Evolutionary conservation across 345 rosid genomes (phyloP).

Genomic region (Gossypium mustelinum): DNA sequence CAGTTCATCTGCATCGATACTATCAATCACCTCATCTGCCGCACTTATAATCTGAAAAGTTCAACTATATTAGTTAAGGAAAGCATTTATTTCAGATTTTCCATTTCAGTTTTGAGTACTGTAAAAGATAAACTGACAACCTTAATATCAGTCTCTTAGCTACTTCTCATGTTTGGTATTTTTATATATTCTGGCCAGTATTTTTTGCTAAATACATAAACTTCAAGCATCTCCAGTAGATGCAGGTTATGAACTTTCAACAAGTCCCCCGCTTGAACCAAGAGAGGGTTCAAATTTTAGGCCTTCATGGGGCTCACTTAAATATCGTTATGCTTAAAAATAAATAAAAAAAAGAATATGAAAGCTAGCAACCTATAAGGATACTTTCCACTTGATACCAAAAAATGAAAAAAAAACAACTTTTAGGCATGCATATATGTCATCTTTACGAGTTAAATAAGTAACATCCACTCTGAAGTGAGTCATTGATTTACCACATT

Average conservation of each 20-base stretch:
- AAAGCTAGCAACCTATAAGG: neutral
- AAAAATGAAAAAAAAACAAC: neutral
- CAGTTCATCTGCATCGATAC: conserved; percentile 75
- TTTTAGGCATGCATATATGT: neutral
- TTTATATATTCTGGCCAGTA: neutral
- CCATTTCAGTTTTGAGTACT: neutral
- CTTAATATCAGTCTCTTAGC: neutral
- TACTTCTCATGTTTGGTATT: neutral
- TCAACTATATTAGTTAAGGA: conserved; percentile 5
- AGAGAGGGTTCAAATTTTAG: neutral
- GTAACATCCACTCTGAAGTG: neutral
- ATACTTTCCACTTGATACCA: neutral
- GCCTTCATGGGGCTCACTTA: conserved; percentile 1
- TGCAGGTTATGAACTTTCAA: neutral
- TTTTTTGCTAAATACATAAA: neutral
- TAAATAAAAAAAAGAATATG: neutral
- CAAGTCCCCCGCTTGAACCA: neutral
- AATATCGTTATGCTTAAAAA: neutral
- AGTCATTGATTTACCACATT: neutral
- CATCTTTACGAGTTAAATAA: neutral
- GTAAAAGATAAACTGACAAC: neutral
- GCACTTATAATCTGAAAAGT: conserved; percentile 66
- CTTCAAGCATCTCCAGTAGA: neutral
- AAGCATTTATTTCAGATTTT: neutral
- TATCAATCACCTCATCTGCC: conserved; percentile 69